Percentiles rank a stretch among this genome's conserved stretches.
phyloP scores from a whole-genome alignment of 2,329 filamentous ascomycete genomes.

The Alternaria arborescens region DNA sequence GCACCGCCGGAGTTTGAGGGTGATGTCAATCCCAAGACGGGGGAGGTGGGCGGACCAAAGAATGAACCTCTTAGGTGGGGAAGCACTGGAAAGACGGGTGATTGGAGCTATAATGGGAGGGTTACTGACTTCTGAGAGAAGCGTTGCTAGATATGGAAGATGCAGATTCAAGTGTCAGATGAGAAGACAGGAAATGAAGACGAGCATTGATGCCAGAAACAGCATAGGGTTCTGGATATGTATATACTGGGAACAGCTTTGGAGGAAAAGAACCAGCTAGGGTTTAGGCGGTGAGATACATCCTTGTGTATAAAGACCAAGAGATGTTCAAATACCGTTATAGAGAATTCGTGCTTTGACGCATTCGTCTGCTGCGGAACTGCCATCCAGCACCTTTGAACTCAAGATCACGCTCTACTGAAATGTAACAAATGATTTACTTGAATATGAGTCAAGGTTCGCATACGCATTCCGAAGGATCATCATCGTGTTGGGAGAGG shows the following conservation, averaged over 20 bases:
- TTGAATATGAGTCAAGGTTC: not conserved
- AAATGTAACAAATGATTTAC: not conserved
- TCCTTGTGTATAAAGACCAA: not conserved
- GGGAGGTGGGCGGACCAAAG: constrained; percentile 95
- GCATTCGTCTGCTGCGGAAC: not conserved
- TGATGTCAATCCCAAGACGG: constrained; percentile 89
- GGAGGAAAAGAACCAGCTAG: not conserved
- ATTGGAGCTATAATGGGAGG: constrained; percentile 94
- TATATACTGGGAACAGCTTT: not conserved
- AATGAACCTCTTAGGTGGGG: constrained; percentile 96
- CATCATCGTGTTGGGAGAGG: not conserved
- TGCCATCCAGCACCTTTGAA: not conserved
- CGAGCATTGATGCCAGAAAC: not conserved
- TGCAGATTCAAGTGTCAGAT: not conserved
- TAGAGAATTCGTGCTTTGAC: not conserved
- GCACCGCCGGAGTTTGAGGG: constrained; percentile 92
- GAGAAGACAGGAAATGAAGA: not conserved
- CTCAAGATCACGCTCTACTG: not conserved
- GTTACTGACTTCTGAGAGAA: constrained; percentile 80
- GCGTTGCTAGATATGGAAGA: not conserved
- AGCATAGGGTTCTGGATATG: not conserved
- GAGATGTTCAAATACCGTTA: not conserved
- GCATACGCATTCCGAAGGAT: not conserved
- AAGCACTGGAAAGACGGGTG: constrained; percentile 67
- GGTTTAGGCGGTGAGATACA: not conserved